A percentile compares a stretch with the other conserved stretches of the same genome.
phyloP scores from a whole-genome alignment of 2,329 filamentous ascomycete genomes.

The Arthrinium puccinioides region DNA sequence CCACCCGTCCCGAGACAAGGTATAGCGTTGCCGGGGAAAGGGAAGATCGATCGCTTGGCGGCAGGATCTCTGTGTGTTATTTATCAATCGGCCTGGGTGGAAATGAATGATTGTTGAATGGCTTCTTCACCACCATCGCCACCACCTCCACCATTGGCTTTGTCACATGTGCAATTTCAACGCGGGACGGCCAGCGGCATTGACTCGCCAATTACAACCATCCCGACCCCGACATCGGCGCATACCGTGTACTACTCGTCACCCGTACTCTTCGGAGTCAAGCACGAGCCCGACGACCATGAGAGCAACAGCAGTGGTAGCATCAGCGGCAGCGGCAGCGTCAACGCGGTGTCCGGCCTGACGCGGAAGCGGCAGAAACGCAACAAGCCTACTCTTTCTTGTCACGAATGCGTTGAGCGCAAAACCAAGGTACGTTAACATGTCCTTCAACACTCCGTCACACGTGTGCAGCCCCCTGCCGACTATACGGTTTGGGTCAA shows the following conservation, averaged over 20 bases:
- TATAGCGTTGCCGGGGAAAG: too few relatives aligned
- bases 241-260: conserved; percentile 4
- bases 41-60: too few relatives aligned
- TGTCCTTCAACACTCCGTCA: too few relatives aligned
- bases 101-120: too few relatives aligned
- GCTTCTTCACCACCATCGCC: neutral
- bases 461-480: too few relatives aligned
- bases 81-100: too few relatives aligned
- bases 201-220: neutral
- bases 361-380: conserved; percentile 69
- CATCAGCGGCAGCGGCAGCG: conserved; percentile 12
- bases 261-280: neutral
- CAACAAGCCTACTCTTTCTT: conserved; percentile 76
- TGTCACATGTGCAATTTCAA: neutral
- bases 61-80: too few relatives aligned
- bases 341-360: conserved; percentile 22
- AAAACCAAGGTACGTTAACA: conserved; percentile 71
- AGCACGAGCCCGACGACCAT: conserved; percentile 2
- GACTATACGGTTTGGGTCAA: too few relatives aligned
- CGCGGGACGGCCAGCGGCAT: neutral
- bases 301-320: conserved; percentile 14
- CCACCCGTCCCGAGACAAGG: too few relatives aligned
- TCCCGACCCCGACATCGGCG: conserved; percentile 5
- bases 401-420: conserved; percentile 71
- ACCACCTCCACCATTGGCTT: neutral